Conservation (phyloP, 2,329 filamentous ascomycete species). For the Trichoderma sp. region DNA sequence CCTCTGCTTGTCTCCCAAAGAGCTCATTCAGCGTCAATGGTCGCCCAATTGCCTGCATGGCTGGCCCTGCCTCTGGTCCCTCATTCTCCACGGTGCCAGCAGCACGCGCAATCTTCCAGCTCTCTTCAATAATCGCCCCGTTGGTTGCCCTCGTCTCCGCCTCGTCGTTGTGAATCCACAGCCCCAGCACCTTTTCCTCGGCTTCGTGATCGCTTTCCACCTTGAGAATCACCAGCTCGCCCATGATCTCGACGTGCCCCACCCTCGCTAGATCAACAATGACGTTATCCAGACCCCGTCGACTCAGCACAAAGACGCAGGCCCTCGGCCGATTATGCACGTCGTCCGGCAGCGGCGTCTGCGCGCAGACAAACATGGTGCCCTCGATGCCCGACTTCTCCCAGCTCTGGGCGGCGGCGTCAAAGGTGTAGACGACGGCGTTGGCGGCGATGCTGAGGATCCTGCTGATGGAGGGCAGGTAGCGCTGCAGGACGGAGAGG, state of each 20-base stretch:
- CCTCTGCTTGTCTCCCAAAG: conserved; percentile 42
- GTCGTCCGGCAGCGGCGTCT: conserved; percentile 48
- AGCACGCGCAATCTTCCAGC: conserved; percentile 46
- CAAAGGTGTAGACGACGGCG: conserved; percentile 83
- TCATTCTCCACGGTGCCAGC: conserved; percentile 37
- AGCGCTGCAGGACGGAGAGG: conserved; percentile 77
- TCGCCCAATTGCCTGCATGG: conserved; percentile 49
- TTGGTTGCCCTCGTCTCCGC: conserved; percentile 49
- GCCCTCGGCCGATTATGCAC: conserved; percentile 44
- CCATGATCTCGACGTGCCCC: conserved; percentile 64
- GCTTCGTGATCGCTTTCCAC: conserved; percentile 42
- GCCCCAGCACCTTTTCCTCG: conserved; percentile 50
- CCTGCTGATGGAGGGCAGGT: conserved; percentile 71
- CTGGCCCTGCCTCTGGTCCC: conserved; percentile 44
- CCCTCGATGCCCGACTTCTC: conserved; percentile 86
- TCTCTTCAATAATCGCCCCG: conserved; percentile 47
- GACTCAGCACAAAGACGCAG: conserved; percentile 73
- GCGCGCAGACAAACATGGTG: conserved; percentile 82
- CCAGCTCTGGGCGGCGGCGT: conserved; percentile 67
- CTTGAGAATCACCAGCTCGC: conserved; percentile 56
- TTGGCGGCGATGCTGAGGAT: conserved; percentile 84
- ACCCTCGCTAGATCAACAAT: conserved; percentile 64
- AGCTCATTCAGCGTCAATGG: conserved; percentile 51
- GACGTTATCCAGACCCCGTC: conserved; percentile 71
- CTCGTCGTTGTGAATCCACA: conserved; percentile 59